These are phyloP conservation scores for Fonsecaea erecta DNA, from an alignment of 2,329 filamentous ascomycete genomes.

Conservation along the genomic window DNA sequence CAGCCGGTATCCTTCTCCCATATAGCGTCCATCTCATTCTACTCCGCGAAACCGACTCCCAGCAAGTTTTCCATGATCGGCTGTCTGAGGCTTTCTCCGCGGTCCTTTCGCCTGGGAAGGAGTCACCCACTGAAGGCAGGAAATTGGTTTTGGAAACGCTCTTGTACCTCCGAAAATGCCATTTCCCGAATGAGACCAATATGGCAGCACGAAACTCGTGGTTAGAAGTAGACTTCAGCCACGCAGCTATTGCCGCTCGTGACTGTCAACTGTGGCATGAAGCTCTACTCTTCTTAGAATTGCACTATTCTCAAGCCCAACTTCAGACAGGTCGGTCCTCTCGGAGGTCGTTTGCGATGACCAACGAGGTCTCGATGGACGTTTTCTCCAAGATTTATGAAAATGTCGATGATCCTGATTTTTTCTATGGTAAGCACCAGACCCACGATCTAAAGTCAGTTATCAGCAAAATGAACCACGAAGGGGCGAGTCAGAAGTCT, in stretches of 20 bases:
- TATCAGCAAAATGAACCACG: slow-evolving; percentile 82
- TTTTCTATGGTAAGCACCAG: slow-evolving; percentile 89
- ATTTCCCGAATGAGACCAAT: slow-evolving; percentile 73
- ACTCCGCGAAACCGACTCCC: slow-evolving; percentile 62
- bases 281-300: slow-evolving; percentile 81
- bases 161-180: slow-evolving; percentile 85
- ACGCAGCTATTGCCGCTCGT: slow-evolving; percentile 72
- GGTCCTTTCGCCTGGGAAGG: slow-evolving; percentile 41
- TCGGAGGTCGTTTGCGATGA: slow-evolving; percentile 67
- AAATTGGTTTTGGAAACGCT: slow-evolving; percentile 77
- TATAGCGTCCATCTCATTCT: slow-evolving; percentile 85
- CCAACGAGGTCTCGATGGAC: slow-evolving; percentile 63
- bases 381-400: slow-evolving; percentile 83
- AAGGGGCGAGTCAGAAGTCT: slow-evolving; percentile 83
- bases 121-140: slow-evolving; percentile 62
- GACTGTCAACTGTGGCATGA: slow-evolving; percentile 85
- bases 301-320: slow-evolving; percentile 63
- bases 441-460: slow-evolving; percentile 76
- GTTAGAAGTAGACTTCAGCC: slow-evolving; percentile 79
- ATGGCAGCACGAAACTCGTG: slow-evolving; percentile 79
- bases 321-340: slow-evolving; percentile 54
- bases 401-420: slow-evolving; percentile 92
- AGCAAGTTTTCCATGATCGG: slow-evolving; percentile 67
- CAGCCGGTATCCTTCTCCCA: slow-evolving; percentile 77
- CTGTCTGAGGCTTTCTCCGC: slow-evolving; percentile 67